Evolutionary conservation across 352 stramenopile genomes (phyloP), one percentile per base, ranked within the genome.

Genomic region (Pythium sukuiense): DNA sequence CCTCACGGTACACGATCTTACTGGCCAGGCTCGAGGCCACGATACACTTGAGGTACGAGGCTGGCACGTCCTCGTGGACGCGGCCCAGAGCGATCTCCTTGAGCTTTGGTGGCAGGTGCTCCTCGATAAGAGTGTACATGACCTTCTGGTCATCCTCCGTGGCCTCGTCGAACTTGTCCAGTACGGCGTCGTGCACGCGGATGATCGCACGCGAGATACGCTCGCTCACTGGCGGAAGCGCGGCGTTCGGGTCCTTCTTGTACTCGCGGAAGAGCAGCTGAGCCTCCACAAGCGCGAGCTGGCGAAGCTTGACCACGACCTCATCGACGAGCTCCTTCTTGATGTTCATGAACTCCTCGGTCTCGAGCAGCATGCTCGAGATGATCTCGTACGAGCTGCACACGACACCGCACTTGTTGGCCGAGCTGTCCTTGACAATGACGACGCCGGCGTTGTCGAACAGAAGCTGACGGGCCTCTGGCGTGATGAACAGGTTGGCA

Each of bases 1-100:
- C 97, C 72, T 99, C 97, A 55, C 96, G 96, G 81, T 99, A 99
- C 27, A 99, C 97, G 64, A 99, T 92, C 77, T 98, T 98, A 57
- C 90, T 98, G 50, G 97, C 97, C 33, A 99, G 75, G 59, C 88
- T 97, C 27, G 94, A 98, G 7, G 93, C 94, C 55, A 99, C 94
- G 39, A 98, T 97, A 76, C 97, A 98, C 67, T 94, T 97, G 70
- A 98, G 89, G 86, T 99, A 99, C 54, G 97, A 92, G 26, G 90
- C 77, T 18, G 97, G 97, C 35, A 99, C 93, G 55, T 95, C 85
- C 30, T 96, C 72, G 54, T 92, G 80, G 57, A 99, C 93, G 58
- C 92, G 80, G 71, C 99, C 93, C 63, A 98, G 96, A 0, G 92
- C 88, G 14, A 98, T 59, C 52, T 98, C 90, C 52, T 95, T 93